These are phyloP conservation scores for Fagus sylvatica DNA, from an alignment of 306 rosid genomes.

Conservation along the genomic window DNA sequence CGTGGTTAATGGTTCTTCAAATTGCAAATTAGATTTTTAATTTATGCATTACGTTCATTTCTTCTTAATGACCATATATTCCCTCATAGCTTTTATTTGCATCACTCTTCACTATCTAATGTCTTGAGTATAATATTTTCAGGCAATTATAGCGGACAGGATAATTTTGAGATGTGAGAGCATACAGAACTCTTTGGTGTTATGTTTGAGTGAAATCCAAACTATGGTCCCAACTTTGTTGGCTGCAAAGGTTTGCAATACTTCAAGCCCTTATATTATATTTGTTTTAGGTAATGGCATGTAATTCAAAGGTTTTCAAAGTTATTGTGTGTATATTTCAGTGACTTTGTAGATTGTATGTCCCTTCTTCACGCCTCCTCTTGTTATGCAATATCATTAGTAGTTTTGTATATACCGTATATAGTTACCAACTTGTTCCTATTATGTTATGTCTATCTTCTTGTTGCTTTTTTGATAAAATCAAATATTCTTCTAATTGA, in stretches of 20 bases:
- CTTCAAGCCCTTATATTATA: not conserved
- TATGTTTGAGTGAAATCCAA: conserved; percentile 51
- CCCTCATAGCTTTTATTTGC: conserved; percentile 4
- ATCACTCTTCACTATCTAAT: not conserved
- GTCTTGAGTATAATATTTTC: conserved; percentile 6
- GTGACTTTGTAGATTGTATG: not conserved
- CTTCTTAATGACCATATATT: not conserved
- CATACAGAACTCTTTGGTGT: conserved; percentile 34
- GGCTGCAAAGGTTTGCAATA: conserved; percentile 49
- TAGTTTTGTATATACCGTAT: not conserved
- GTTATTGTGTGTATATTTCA: not conserved
- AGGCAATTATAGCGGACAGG: conserved; percentile 51
- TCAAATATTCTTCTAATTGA: not conserved
- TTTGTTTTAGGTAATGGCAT: not conserved
- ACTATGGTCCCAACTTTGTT: conserved; percentile 40
- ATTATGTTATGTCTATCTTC: not conserved
- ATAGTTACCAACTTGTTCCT: not conserved
- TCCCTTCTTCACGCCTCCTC: not conserved
- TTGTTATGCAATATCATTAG: not conserved
- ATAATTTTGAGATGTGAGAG: conserved; percentile 51
- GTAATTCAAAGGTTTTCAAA: not conserved
- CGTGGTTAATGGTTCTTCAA: not conserved
- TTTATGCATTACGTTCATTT: not conserved
- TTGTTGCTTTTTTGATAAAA: not conserved
- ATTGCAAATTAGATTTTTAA: not conserved